Conservation (phyloP, 108 stramenopile species). For the Asterionellopsis glacialis region DNA sequence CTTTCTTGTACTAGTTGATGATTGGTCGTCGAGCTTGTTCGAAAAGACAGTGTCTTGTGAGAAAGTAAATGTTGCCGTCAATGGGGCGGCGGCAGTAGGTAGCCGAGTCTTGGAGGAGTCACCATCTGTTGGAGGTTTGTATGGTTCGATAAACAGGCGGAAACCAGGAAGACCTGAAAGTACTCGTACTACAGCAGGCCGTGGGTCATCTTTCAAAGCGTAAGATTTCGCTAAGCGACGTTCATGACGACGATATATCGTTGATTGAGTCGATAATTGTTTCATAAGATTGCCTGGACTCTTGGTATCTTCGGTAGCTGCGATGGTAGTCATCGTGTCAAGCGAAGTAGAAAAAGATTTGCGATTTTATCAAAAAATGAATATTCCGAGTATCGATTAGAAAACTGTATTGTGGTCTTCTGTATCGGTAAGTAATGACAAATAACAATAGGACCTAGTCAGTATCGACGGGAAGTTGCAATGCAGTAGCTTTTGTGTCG, state of each 20-base stretch:
- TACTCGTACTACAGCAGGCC: constrained; percentile 28
- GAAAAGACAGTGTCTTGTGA: constrained; percentile 22
- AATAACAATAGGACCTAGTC: too few relatives aligned
- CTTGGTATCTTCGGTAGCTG: too few relatives aligned
- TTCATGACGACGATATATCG: constrained; percentile 42
- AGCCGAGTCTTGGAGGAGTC: not conserved
- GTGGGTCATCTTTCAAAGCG: constrained; percentile 26
- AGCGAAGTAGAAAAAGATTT: too few relatives aligned
- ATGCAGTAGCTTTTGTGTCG: too few relatives aligned
- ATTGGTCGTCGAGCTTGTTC: not conserved
- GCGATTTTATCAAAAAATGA: too few relatives aligned
- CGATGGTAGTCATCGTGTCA: too few relatives aligned
- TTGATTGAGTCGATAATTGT: constrained; percentile 20
- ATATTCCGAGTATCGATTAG: too few relatives aligned
- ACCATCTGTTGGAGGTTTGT: constrained; percentile 6
- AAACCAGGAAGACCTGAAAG: constrained; percentile 26
- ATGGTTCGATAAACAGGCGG: constrained; percentile 23
- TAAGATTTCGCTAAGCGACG: constrained; percentile 18
- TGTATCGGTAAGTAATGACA: too few relatives aligned
- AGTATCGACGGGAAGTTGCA: too few relatives aligned
- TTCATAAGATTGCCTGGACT: not conserved
- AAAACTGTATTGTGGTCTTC: too few relatives aligned
- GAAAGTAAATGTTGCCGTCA: not conserved
- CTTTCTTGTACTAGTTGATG: not conserved
- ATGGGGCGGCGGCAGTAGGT: not conserved